Evolutionary conservation across 345 rosid species (phyloP).

Genomic region (Brassica rapa): DNA sequence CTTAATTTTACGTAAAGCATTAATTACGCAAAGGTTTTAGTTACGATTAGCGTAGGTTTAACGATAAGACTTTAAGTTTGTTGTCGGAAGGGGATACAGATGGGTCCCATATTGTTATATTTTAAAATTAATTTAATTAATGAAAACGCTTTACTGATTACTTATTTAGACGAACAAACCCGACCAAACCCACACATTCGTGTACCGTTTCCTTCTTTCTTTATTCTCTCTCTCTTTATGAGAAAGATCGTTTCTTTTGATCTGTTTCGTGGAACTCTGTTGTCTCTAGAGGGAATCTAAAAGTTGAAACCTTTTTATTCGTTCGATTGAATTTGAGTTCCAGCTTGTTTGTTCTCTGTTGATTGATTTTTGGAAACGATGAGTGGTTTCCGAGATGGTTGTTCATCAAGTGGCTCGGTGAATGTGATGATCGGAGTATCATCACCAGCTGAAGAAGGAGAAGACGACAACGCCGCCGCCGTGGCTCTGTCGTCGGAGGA

Average conservation of each 20-base stretch:
- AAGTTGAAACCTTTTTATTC: conserved; percentile 3
- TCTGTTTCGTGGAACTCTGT: conserved; percentile 5
- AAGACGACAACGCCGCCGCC: conserved; percentile 43
- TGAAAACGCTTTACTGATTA: neutral
- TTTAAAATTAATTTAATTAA: neutral
- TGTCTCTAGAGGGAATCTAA: neutral
- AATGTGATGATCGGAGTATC: conserved; percentile 14
- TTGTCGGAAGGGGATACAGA: conserved; percentile 27
- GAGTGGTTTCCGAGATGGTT: conserved; percentile 23
- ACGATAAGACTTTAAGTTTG: conserved; percentile 19
- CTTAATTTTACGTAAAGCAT: conserved; percentile 5
- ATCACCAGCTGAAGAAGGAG: neutral
- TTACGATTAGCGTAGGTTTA: conserved; percentile 31
- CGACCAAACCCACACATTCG: conserved; percentile 27
- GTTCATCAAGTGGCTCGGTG: conserved; percentile 30
- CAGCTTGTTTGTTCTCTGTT: neutral
- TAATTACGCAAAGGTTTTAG: conserved; percentile 14
- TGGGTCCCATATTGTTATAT: conserved; percentile 29
- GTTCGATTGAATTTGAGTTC: conserved; percentile 2
- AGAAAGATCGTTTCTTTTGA: neutral
- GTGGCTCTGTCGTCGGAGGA: conserved; percentile 63
- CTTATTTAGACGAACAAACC: conserved; percentile 33
- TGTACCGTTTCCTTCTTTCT: conserved; percentile 30
- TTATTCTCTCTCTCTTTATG: conserved; percentile 4
- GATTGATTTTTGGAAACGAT: conserved; percentile 18